phyloP scores from a whole-genome alignment of 495 filamentous ascomycete species.

The Podospora bellae-mahoneyi region DNA sequence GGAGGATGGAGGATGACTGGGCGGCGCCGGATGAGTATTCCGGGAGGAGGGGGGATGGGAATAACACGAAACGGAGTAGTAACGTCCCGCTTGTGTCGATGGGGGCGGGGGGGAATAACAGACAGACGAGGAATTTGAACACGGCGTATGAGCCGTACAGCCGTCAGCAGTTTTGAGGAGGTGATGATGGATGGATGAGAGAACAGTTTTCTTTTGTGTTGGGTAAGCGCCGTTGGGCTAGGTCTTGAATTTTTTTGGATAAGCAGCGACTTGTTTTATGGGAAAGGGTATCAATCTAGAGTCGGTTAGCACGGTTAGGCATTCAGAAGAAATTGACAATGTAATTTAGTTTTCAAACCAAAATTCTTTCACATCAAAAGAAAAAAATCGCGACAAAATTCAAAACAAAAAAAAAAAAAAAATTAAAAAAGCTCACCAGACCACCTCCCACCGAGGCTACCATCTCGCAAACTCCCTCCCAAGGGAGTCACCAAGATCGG shows the following conservation, averaged over 20 bases:
- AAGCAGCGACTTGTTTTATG: no score
- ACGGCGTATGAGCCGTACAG: slow-evolving; percentile 24
- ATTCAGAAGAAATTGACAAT: no score
- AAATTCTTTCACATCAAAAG: no score
- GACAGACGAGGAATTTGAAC: slow-evolving; percentile 19
- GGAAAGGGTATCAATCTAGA: no score
- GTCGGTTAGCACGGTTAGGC: no score
- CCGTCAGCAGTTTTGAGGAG: not conserved
- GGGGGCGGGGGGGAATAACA: slow-evolving; percentile 16
- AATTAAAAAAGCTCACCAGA: not conserved
- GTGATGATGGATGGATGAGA: no score
- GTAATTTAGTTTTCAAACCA: no score
- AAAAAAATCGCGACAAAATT: no score
- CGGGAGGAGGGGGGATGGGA: not conserved
- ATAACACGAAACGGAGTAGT: not conserved
- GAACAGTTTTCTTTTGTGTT: no score
- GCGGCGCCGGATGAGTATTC: slow-evolving; percentile 27
- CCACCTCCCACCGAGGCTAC: not conserved
- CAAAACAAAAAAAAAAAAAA: not conserved
- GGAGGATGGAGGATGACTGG: slow-evolving; percentile 27
- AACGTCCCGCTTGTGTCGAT: slow-evolving; percentile 11
- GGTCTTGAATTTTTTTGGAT: no score
- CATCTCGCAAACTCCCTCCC: not conserved
- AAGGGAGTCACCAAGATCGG: not conserved
- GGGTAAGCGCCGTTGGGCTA: no score